A percentile compares a stretch with the other conserved stretches of the same genome.
Evolutionary conservation across 2,329 filamentous ascomycete species (phyloP).

Genomic region (Xylariales sp.): DNA sequence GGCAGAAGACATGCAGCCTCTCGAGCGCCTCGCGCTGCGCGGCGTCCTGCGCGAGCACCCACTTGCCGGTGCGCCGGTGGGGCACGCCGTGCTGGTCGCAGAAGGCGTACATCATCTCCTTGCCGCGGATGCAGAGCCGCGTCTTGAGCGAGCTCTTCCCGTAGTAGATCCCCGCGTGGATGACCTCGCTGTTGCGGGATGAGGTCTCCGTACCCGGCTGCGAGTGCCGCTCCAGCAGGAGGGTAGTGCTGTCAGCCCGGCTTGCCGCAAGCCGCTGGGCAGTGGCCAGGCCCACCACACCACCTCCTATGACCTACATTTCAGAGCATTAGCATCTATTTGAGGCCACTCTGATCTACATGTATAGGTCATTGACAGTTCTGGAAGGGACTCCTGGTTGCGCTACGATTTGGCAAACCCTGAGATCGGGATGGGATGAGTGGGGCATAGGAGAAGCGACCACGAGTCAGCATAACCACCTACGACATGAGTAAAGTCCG

Average conservation of each 20-base stretch:
- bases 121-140: slow-evolving; percentile 73
- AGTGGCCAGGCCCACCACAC: slow-evolving; percentile 74
- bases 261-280: slow-evolving; percentile 65
- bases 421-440: slow-evolving; percentile 3
- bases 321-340: slow-evolving; percentile 4
- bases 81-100: slow-evolving; percentile 65
- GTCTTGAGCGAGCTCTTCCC: slow-evolving; percentile 74
- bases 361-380: background rate
- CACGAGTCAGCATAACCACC: slow-evolving; percentile 10
- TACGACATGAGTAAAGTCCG: slow-evolving; percentile 32
- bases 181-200: slow-evolving; percentile 90
- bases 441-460: background rate
- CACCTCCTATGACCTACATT: slow-evolving; percentile 57
- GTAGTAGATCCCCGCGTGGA: slow-evolving; percentile 95
- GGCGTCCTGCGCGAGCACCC: slow-evolving; percentile 85
- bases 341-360: too few species aligned
- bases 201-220: slow-evolving; percentile 80
- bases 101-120: slow-evolving; percentile 71
- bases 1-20: slow-evolving; percentile 42
- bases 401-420: too few species aligned
- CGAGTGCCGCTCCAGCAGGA: slow-evolving; percentile 77
- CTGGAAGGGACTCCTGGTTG: too few species aligned
- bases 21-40: slow-evolving; percentile 62
- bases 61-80: slow-evolving; percentile 78
- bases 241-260: slow-evolving; percentile 56